Base-by-base conservation (phyloP, 1,139 yeast genomes). In the Arxiozyma heterogenica region DNA sequence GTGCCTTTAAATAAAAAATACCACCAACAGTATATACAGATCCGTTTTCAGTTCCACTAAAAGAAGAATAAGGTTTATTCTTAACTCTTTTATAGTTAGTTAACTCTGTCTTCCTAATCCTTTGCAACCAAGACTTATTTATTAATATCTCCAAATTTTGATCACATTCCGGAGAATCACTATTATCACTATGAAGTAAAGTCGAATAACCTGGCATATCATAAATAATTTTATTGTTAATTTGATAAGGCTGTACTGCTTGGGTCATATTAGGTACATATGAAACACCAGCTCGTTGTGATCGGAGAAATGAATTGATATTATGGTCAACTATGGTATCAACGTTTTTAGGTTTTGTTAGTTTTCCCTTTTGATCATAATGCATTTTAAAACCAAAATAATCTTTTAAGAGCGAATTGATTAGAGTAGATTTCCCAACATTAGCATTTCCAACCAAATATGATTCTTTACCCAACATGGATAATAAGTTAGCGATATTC, bases 361-460 rank as follows among this genome's bases (percentile, higher is more conserved):
- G 38, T 11, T 53, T 44, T 4, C 57, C 61, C 11, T 51, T 50
- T 18, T 49, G 47, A 42, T 58, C 59, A 4, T 52, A 44, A 9
- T 47, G 38, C 9, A 61, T 39, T 51, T 64, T 66, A 39, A 47
- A 44, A 4, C 69, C 67, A n/a, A 56, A 18, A 51, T 54, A 64
- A 41, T 55, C 55, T 41, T 55, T 51, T 30, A 80, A 60, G 39
- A 84, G 61, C n/a, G 79, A 65, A 59, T 76, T 79, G 2, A 84
- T 75, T 34, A 89, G 64, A 0, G 85, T 75, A 1, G 94, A 82
- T 66, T 89, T 89, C 0, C 97, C 97, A 18, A 82, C 75, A 64
- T 88, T 88, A 11, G 87, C 82, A 58, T 77, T 77, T 1, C 97
- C 96, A 15, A 88, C 72, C 41, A 89, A 67, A 63, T 81, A 84